phyloP scores from a whole-genome alignment of 2,329 filamentous ascomycete genomes.

The Pseudogymnoascus sp. region DNA sequence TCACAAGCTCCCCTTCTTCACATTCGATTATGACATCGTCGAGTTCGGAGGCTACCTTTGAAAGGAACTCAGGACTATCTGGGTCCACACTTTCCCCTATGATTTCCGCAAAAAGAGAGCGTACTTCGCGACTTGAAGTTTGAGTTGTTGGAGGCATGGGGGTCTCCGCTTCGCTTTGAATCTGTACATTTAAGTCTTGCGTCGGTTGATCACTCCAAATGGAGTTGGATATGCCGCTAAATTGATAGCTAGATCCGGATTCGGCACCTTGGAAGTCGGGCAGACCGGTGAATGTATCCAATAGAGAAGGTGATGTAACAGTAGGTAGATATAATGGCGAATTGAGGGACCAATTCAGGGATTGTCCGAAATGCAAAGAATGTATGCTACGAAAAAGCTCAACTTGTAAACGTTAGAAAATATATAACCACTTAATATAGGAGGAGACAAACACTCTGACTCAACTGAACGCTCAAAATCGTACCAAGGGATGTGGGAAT shows the following conservation, averaged over 20 bases:
- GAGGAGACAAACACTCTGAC: slow-evolving; percentile 10
- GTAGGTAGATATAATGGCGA: background rate
- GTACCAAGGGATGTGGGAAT: slow-evolving; percentile 17
- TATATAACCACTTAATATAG: background rate
- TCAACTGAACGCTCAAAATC: slow-evolving; percentile 15
- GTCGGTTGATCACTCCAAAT: background rate
- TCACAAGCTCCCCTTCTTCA: slow-evolving; percentile 14
- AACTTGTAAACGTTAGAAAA: slow-evolving; percentile 13
- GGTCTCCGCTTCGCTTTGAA: slow-evolving; percentile 6
- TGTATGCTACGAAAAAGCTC: slow-evolving; percentile 6
- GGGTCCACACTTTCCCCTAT: slow-evolving; percentile 6
- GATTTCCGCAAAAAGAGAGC: slow-evolving; percentile 12
- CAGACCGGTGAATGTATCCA: background rate
- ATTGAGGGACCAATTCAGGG: background rate
- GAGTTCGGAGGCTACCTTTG: slow-evolving; percentile 12
- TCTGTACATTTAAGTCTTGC: background rate
- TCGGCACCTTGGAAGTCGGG: background rate
- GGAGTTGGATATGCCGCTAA: background rate
- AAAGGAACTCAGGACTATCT: slow-evolving; percentile 4
- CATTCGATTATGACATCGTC: slow-evolving; percentile 15
- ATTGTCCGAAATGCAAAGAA: slow-evolving; percentile 1
- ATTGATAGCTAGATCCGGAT: background rate
- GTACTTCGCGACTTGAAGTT: slow-evolving; percentile 10
- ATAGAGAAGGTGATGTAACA: slow-evolving; percentile 10
- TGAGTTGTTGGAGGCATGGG: background rate